Evolutionary conservation across 2,329 filamentous ascomycete species (phyloP).

Genomic region (Alternaria alternata): DNA sequence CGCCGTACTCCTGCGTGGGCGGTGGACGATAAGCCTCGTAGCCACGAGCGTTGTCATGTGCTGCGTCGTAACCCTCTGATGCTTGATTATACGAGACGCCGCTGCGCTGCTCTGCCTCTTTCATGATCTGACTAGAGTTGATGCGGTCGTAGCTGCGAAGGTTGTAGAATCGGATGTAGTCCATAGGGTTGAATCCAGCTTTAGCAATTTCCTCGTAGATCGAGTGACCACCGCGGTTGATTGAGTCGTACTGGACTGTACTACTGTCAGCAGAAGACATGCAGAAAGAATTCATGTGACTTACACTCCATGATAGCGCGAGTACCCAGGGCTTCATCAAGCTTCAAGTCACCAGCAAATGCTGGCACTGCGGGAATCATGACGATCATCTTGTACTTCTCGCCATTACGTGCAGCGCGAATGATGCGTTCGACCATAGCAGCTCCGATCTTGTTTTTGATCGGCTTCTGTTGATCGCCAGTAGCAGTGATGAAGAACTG

Average conservation of each 20-base stretch:
- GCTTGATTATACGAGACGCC: conserved; percentile 75
- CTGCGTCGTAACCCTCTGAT: conserved; percentile 68
- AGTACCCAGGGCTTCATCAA: conserved; percentile 76
- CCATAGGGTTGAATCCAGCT: conserved; percentile 72
- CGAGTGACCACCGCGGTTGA: conserved; percentile 77
- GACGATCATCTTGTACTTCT: conserved; percentile 78
- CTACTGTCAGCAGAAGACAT: not conserved
- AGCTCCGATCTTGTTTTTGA: conserved; percentile 79
- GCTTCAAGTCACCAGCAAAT: conserved; percentile 81
- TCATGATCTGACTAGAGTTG: conserved; percentile 72
- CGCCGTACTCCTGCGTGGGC: conserved; percentile 49
- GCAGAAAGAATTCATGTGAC: not conserved
- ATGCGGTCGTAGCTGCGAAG: conserved; percentile 84
- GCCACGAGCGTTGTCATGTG: conserved; percentile 52
- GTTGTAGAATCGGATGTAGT: conserved; percentile 87
- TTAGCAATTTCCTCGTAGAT: conserved; percentile 76
- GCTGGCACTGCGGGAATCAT: conserved; percentile 82
- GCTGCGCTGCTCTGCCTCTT: conserved; percentile 65
- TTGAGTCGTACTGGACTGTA: conserved; percentile 75
- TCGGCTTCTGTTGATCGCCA: conserved; percentile 71
- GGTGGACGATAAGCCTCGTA: conserved; percentile 47
- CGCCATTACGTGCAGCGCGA: conserved; percentile 69
- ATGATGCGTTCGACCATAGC: conserved; percentile 81
- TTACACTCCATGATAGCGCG: conserved; percentile 79
- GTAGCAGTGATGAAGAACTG: conserved; percentile 91